Evolutionary conservation across 805 yeast species (phyloP), one percentile per base, ranked within the genome.

Genomic region (Saturnispora saitoi): DNA sequence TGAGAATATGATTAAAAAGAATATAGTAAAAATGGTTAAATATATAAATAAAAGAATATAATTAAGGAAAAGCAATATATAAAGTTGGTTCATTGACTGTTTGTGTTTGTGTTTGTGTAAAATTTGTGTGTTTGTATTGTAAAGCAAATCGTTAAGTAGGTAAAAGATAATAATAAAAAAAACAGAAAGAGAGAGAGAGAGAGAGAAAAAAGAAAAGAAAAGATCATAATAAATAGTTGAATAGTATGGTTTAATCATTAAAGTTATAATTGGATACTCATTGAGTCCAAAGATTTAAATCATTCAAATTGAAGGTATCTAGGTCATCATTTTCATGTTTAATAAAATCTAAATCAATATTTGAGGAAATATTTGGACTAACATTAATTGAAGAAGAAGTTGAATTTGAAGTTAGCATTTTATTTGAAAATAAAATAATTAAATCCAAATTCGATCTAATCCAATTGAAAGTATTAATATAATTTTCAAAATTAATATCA

Each of bases 361-460:
- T 14, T 15, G 29, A 34, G 7, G 43, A 38, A 3, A 45, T 32
- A 30, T 45, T 32, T n/a, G 48, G 48, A 15, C 43, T 37, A 38
- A 38, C 48, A 20, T 28, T 28, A 19, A 38, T 37, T 24, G 43
- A 45, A 30, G 48, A 17, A 0, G 47, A 44, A 3, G 17, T 5
- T 4, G 47, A 28, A 10, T n/a, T 28, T 14, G 31, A 11, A n/a
- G 41, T 32, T 17, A 46, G 34, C 34, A 46, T 46, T 40, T 40
- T 39, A 34, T 41, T 45, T 24, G 46, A 48, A 17, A 45, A 45
- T 29, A 47, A 24, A 30, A 47, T 42, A 15, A 47, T 42, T 10
- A 47, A 36, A 34, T 47, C 49, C n/a, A 47, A 36, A 12, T 47
- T 47, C 22, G 49, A 47, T 42, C 45, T 47, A 6, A 47, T 34